These are phyloP conservation scores for Aspergillus sp. DNA, from an alignment of 2,329 filamentous ascomycete species.

Conservation along the genomic window DNA sequence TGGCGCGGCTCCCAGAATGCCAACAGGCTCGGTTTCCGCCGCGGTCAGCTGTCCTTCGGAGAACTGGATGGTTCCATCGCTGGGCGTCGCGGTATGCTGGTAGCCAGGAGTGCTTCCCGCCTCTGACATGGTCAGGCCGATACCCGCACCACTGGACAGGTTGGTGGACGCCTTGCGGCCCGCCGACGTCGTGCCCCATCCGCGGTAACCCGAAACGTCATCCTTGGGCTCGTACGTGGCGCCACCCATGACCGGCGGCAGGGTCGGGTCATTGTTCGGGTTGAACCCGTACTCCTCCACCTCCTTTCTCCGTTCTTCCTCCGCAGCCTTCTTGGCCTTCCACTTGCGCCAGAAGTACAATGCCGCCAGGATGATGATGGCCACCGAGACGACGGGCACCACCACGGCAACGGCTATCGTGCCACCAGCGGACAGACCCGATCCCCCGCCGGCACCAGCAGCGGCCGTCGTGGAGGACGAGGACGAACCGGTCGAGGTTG, in stretches of 20 bases:
- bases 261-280: slow-evolving; percentile 88
- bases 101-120: slow-evolving; percentile 57
- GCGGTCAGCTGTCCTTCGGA: slow-evolving; percentile 61
- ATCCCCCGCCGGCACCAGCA: slow-evolving; percentile 22
- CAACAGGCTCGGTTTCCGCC: slow-evolving; percentile 78
- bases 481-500: slow-evolving; percentile 25
- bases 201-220: slow-evolving; percentile 75
- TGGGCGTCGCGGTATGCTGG: slow-evolving; percentile 59
- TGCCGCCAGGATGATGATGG: slow-evolving; percentile 70
- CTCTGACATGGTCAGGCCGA: slow-evolving; percentile 69
- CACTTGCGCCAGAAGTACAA: slow-evolving; percentile 86
- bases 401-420: slow-evolving; percentile 92
- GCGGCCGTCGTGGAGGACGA: slow-evolving; percentile 24
- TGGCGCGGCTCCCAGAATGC: slow-evolving; percentile 69
- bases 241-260: slow-evolving; percentile 56
- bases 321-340: slow-evolving; percentile 77
- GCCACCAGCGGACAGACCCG: slow-evolving; percentile 50
- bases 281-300: slow-evolving; percentile 98
- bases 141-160: slow-evolving; percentile 67
- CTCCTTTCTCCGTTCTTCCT: slow-evolving; percentile 89
- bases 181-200: slow-evolving; percentile 81
- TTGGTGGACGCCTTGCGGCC: slow-evolving; percentile 86
- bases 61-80: slow-evolving; percentile 54
- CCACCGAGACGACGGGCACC: slow-evolving; percentile 85
- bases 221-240: slow-evolving; percentile 65